phyloP scores from a whole-genome alignment of 169 alveolate genomes.

The Eimeria sp. region DNA sequence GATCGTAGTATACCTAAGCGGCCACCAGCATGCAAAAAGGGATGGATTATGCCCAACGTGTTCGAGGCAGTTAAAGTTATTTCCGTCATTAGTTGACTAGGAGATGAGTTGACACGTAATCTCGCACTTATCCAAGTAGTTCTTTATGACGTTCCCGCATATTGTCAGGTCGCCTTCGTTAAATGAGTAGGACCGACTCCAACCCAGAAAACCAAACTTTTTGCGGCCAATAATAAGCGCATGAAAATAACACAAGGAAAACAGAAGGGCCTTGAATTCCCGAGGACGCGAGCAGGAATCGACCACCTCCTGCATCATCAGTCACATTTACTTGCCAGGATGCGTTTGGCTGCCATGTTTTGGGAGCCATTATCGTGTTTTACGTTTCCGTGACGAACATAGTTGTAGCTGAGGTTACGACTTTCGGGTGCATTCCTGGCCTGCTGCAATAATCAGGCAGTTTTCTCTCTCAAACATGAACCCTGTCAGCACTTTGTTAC shows the following conservation, averaged over 20 bases:
- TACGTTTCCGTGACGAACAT: not conserved
- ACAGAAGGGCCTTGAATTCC: conserved; percentile 96
- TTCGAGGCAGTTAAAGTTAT: not conserved
- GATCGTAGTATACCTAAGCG: conserved; percentile 91
- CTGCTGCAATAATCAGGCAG: not conserved
- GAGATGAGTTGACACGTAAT: not conserved
- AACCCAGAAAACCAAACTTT: conserved; percentile 98
- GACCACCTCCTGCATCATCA: conserved; percentile 85
- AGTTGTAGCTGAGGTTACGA: not conserved
- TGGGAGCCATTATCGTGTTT: not conserved
- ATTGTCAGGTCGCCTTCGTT: conserved; percentile 98
- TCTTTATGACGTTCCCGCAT: conserved; percentile 96
- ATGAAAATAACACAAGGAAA: conserved; percentile 98
- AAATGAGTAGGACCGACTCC: conserved; percentile 97
- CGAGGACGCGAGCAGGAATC: conserved; percentile 92
- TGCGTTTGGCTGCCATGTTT: not conserved
- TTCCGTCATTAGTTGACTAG: not conserved
- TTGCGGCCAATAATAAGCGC: conserved; percentile 97
- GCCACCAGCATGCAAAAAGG: not conserved
- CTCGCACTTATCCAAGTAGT: conserved; percentile 92
- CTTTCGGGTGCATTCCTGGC: not conserved
- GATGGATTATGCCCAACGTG: not conserved
- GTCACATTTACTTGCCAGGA: not conserved
- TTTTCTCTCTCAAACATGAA: not conserved
- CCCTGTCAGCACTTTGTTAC: not conserved